These are phyloP conservation scores for Passalora sequoiae DNA, from an alignment of 2,329 filamentous ascomycete genomes.

Conservation along the genomic window DNA sequence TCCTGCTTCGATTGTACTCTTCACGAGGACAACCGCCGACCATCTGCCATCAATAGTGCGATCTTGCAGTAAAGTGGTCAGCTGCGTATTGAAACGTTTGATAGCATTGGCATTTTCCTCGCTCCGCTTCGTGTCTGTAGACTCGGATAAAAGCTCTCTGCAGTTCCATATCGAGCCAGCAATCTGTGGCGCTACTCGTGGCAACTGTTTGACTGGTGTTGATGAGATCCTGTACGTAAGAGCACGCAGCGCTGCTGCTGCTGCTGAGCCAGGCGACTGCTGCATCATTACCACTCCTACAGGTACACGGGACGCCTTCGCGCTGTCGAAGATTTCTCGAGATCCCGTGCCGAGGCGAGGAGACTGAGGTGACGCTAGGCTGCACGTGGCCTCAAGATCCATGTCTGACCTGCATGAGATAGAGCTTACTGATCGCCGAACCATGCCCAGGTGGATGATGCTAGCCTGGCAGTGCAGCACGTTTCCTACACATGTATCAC, in stretches of 20 bases:
- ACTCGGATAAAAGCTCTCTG: slow-evolving; percentile 56
- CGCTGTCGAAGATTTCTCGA: too few relatives aligned
- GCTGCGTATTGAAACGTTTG: slow-evolving; percentile 74
- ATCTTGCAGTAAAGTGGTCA: slow-evolving; percentile 73
- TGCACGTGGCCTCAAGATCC: too few relatives aligned
- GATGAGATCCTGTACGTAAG: slow-evolving; percentile 67
- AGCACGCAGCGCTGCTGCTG: slow-evolving; percentile 45
- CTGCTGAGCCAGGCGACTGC: slow-evolving; percentile 33
- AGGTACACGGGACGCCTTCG: neutral
- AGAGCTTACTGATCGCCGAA: too few relatives aligned
- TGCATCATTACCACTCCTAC: slow-evolving; percentile 18
- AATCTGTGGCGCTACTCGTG: slow-evolving; percentile 65
- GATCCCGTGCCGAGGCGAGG: neutral
- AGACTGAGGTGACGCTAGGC: too few relatives aligned
- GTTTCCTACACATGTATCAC: too few relatives aligned
- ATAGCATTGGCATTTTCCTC: slow-evolving; percentile 65
- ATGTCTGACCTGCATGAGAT: too few relatives aligned
- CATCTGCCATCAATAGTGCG: slow-evolving; percentile 70
- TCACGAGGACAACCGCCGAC: slow-evolving; percentile 70
- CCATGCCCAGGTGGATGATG: too few relatives aligned
- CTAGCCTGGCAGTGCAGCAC: too few relatives aligned
- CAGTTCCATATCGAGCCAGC: slow-evolving; percentile 52
- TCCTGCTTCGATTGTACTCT: slow-evolving; percentile 74
- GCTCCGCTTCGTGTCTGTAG: slow-evolving; percentile 52
- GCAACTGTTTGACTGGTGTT: slow-evolving; percentile 67